Evolutionary conservation across 2,329 filamentous ascomycete species (phyloP).

Genomic region (Sporothrix inflata): DNA sequence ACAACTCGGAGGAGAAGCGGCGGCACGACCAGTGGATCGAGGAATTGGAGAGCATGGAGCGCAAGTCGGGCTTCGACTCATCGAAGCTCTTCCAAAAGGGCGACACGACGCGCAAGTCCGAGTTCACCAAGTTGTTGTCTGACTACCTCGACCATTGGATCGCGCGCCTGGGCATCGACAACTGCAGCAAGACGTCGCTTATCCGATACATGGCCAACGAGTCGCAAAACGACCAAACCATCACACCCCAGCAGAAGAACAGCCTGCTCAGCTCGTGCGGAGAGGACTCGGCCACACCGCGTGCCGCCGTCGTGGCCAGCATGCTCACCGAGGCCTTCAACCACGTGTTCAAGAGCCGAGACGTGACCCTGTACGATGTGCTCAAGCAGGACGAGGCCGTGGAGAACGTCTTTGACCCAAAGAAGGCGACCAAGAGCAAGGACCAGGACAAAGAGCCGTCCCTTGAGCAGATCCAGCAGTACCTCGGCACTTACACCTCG

Average conservation of each 20-base stretch:
- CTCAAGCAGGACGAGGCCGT: slow-evolving; percentile 57
- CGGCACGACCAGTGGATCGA: slow-evolving; percentile 61
- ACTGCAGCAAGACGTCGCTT: slow-evolving; percentile 56
- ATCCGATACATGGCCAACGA: slow-evolving; percentile 58
- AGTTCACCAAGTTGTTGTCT: slow-evolving; percentile 55
- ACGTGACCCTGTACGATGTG: slow-evolving; percentile 56
- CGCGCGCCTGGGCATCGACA: slow-evolving; percentile 52
- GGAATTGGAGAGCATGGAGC: slow-evolving; percentile 61
- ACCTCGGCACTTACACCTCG: slow-evolving; percentile 58
- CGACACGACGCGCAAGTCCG: slow-evolving; percentile 53
- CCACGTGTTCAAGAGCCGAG: slow-evolving; percentile 53
- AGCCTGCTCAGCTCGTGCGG: slow-evolving; percentile 55
- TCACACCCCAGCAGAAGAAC: slow-evolving; percentile 59
- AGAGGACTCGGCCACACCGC: slow-evolving; percentile 43
- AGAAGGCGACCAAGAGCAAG: slow-evolving; percentile 53
- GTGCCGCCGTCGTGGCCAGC: slow-evolving; percentile 48
- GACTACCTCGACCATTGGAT: slow-evolving; percentile 61
- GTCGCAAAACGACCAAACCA: slow-evolving; percentile 49
- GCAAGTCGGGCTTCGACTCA: slow-evolving; percentile 60
- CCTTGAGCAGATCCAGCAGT: slow-evolving; percentile 48
- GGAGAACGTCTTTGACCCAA: slow-evolving; percentile 58
- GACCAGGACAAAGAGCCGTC: slow-evolving; percentile 44
- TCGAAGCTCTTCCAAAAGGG: slow-evolving; percentile 57
- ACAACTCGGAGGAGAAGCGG: slow-evolving; percentile 54
- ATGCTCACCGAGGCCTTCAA: slow-evolving; percentile 63